Base-by-base conservation (phyloP, 2,329 filamentous ascomycete genomes). In the Clonostachys rhizophaga region DNA sequence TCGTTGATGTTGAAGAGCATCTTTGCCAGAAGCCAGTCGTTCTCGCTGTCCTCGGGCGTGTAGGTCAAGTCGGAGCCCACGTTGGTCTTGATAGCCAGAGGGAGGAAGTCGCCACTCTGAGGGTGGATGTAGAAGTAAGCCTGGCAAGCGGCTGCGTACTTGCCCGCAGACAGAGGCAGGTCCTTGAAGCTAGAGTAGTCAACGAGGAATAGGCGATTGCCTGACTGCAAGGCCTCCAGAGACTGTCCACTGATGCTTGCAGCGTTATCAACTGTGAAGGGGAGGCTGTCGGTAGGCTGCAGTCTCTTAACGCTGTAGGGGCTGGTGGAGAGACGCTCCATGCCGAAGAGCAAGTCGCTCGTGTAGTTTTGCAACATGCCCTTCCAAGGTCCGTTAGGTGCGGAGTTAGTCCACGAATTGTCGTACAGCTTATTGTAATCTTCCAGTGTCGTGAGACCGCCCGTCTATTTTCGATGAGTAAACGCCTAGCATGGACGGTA, bases 1-100 rank as follows among this genome's bases (percentile, higher is more conserved):
- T 76, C 71, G 44, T 76, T 75, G 24, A 61, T 56, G 44, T 75
- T 74, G 54, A 72, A 74, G 53, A 72, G 63, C 40, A 75, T 69
- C 59, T 78, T 77, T 6, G 74, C 75, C 5, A 78, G 55, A 6
- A 74, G 55, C 74, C 74, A 78, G 55, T 78, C 73, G n/a, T 66
- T 63, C 5, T 55, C 20, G 1, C 51, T 45, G 48, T 78, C 74
- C 1, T 62, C 53, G 3, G 73, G 72, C 4, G 74, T 77, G 55
- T 78, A 78, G 6, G 68, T 60, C 24, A 58, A 44, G 11, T 56
- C 52, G 24, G 42, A 35, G 14, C 65, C 66, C 13, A 61, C 59
- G 48, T 74, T 73, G n/a, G 71, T 70, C 49, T 68, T 66, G 51
- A 77, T 73, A 4, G 72, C 72, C 18, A 78, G 58, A 5, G 74